These are phyloP conservation scores for Phoma sp. DNA, from an alignment of 2,329 filamentous ascomycete genomes.

Conservation along the genomic window DNA sequence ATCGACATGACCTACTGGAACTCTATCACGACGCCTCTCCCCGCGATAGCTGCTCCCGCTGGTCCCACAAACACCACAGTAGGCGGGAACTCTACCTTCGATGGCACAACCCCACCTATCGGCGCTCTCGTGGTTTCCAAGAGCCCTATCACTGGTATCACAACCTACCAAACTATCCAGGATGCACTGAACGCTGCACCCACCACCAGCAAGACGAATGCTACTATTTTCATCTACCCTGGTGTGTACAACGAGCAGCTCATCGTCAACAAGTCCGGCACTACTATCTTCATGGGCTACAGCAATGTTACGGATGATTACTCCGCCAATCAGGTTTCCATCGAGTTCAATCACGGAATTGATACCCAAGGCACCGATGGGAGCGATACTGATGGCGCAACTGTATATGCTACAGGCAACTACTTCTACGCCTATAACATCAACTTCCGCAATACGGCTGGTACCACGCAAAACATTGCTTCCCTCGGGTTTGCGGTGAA, in stretches of 20 bases:
- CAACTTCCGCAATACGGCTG: slow-evolving; percentile 51
- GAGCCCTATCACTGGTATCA: slow-evolving; percentile 42
- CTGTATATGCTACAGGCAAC: slow-evolving; percentile 51
- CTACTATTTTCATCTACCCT: slow-evolving; percentile 52
- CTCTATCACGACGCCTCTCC: slow-evolving; percentile 45
- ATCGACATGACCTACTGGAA: slow-evolving; percentile 51
- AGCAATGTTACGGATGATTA: slow-evolving; percentile 47
- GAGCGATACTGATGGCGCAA: slow-evolving; percentile 49
- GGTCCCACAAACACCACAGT: slow-evolving; percentile 33
- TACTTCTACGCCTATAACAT: slow-evolving; percentile 51
- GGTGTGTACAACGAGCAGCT: slow-evolving; percentile 51
- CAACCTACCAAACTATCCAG: slow-evolving; percentile 48
- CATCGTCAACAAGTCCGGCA: slow-evolving; percentile 47
- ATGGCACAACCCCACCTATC: slow-evolving; percentile 43
- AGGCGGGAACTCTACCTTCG: slow-evolving; percentile 31
- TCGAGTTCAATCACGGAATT: slow-evolving; percentile 45
- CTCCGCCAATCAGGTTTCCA: slow-evolving; percentile 47
- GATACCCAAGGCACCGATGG: slow-evolving; percentile 45
- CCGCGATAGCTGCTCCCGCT: slow-evolving; percentile 20
- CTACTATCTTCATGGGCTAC: slow-evolving; percentile 51
- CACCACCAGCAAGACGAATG: slow-evolving; percentile 44
- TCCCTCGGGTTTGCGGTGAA: slow-evolving; percentile 51
- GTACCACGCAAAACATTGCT: slow-evolving; percentile 47
- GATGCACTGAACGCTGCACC: slow-evolving; percentile 46
- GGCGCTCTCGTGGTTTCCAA: slow-evolving; percentile 52